These are phyloP conservation scores for Chlorella sp. DNA, from an alignment of 139 green algal species.

Conservation along the genomic window DNA sequence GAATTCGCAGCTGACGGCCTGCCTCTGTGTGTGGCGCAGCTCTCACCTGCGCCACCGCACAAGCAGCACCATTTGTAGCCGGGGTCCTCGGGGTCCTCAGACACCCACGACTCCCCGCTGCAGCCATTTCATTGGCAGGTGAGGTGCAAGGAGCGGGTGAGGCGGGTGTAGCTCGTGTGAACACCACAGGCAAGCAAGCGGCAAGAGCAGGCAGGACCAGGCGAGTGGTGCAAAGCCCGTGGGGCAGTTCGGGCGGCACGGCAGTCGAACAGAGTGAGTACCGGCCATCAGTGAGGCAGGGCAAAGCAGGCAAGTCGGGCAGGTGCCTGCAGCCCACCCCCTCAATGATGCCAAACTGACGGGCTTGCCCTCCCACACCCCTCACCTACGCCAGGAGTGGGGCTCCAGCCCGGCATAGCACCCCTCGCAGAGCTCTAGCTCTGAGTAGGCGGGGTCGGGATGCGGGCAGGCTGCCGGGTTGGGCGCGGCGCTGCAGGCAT, in stretches of 20 bases:
- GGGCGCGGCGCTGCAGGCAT: not conserved
- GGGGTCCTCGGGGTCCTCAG: not conserved
- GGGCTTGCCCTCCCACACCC: not conserved
- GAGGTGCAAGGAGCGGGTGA: no score
- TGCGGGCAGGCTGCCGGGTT: not conserved
- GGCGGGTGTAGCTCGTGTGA: no score
- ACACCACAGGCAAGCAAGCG: not conserved
- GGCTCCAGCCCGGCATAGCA: conserved; percentile 5
- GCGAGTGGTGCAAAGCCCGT: no score
- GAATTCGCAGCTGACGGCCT: not conserved
- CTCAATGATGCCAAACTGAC: no score
- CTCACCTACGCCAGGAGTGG: conserved; percentile 6
- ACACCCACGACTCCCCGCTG: not conserved
- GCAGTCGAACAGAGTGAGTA: not conserved
- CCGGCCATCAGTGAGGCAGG: not conserved
- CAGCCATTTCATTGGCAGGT: not conserved
- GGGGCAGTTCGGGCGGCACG: not conserved
- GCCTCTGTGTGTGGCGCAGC: not conserved
- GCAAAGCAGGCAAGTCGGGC: not conserved
- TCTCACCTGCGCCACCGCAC: conserved; percentile 4
- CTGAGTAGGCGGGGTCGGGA: not conserved
- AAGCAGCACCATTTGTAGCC: conserved; percentile 6
- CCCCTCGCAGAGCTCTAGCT: not conserved
- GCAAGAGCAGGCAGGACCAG: not conserved
- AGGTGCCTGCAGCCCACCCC: not conserved